Evolutionary conservation across 441 rosid genomes (phyloP).

Genomic region (Macaranga tanarius): DNA sequence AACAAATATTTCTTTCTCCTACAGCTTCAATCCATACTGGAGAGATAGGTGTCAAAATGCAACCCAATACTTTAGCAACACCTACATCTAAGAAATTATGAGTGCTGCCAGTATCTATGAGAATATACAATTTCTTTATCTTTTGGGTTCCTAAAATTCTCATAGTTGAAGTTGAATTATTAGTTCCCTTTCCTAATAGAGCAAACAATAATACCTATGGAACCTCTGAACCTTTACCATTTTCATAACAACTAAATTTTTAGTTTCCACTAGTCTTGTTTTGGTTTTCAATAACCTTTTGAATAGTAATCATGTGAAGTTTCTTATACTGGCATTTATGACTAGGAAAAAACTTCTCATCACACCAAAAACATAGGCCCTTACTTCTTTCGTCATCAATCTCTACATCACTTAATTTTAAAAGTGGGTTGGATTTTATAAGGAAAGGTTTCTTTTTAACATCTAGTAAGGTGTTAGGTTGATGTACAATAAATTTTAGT

Average conservation of each 20-base stretch:
- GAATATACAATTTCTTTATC: neutral
- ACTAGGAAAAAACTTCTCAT: neutral
- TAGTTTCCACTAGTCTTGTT: neutral
- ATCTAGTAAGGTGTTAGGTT: too few relatives aligned
- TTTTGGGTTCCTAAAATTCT: neutral
- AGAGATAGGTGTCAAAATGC: too few relatives aligned
- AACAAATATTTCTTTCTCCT: neutral
- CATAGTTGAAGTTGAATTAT: neutral
- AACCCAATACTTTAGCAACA: neutral
- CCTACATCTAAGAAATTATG: neutral
- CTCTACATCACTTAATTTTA: neutral
- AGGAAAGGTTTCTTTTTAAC: neutral
- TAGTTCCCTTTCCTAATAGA: neutral
- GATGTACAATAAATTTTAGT: neutral
- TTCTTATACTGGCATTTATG: neutral
- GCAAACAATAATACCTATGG: neutral
- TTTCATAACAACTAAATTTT: too few relatives aligned
- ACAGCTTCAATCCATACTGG: neutral
- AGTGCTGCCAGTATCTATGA: neutral
- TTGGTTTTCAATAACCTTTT: neutral
- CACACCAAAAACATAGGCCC: neutral
- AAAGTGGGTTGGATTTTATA: neutral
- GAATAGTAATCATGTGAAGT: neutral
- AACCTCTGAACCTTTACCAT: neutral
- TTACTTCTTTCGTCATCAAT: neutral